These are phyloP conservation scores for Apiotrichum veenhuisii DNA, from an alignment of 1,284 basidiomycete species.

Conservation along the genomic window DNA sequence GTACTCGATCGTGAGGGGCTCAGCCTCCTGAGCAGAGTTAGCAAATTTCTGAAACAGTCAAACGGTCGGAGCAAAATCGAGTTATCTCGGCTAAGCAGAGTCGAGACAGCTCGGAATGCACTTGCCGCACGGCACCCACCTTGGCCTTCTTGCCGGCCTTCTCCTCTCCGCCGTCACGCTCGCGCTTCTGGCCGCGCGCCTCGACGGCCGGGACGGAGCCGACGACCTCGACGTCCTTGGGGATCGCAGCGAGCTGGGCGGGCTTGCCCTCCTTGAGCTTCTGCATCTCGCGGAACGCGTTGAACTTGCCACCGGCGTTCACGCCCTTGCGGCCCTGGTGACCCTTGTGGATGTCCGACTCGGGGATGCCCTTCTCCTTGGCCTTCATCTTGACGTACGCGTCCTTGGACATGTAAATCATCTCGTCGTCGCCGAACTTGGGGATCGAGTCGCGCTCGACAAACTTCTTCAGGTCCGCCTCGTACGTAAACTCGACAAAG, in stretches of 20 bases:
- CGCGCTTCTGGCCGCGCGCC: constrained; percentile 24
- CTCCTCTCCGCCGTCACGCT: constrained; percentile 47
- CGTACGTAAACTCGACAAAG: constrained; percentile 83
- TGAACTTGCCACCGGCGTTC: constrained; percentile 58
- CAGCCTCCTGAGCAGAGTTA: constrained; percentile 50
- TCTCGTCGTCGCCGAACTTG: constrained; percentile 67
- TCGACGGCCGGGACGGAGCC: constrained; percentile 22
- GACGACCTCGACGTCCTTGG: constrained; percentile 41
- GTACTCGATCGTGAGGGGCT: constrained; percentile 51
- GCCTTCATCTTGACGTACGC: constrained; percentile 96
- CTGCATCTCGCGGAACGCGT: constrained; percentile 83
- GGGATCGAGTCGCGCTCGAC: constrained; percentile 74
- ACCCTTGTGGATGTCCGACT: constrained; percentile 55
- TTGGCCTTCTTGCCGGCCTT: constrained; percentile 50
- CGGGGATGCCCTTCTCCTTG: constrained; percentile 77
- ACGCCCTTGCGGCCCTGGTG: constrained; percentile 34
- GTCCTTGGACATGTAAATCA: constrained; percentile 86
- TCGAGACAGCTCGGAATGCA: not conserved
- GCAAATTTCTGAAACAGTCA: not conserved
- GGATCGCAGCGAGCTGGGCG: constrained; percentile 39
- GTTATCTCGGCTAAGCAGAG: too few species aligned
- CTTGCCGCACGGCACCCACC: constrained; percentile 25
- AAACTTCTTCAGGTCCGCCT: constrained; percentile 69
- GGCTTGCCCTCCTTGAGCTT: constrained; percentile 47
- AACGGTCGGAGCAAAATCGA: too few species aligned